These are phyloP conservation scores for Colletotrichum shisoi DNA, from an alignment of 2,329 filamentous ascomycete genomes.

Conservation along the genomic window DNA sequence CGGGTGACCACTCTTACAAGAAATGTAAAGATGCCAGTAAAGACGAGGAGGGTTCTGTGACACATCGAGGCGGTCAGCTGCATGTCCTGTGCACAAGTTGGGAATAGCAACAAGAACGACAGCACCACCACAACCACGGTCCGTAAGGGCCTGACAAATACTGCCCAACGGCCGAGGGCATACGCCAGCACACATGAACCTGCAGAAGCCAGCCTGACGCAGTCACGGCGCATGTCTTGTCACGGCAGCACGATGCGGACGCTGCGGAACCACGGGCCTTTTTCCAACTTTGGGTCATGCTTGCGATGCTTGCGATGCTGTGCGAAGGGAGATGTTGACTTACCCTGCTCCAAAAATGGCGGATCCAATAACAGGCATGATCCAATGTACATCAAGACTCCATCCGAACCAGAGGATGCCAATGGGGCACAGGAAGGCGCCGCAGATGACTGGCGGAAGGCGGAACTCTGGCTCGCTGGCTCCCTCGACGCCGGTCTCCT, in stretches of 20 bases:
- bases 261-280: constrained; percentile 31
- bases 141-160: constrained; percentile 45
- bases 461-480: constrained; percentile 86
- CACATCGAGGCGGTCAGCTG: constrained; percentile 45
- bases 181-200: constrained; percentile 30
- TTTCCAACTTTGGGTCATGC: constrained; percentile 33
- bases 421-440: constrained; percentile 78
- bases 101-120: constrained; percentile 48
- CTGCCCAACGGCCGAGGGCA: constrained; percentile 43
- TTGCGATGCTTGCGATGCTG: constrained; percentile 39
- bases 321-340: constrained; percentile 48
- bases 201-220: constrained; percentile 26
- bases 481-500: constrained; percentile 60
- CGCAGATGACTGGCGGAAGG: constrained; percentile 76
- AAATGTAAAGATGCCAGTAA: constrained; percentile 87
- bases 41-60: constrained; percentile 75
- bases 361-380: constrained; percentile 76
- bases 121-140: constrained; percentile 38
- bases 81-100: constrained; percentile 42
- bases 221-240: constrained; percentile 26
- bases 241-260: constrained; percentile 24
- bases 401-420: constrained; percentile 90
- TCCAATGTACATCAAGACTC: constrained; percentile 85
- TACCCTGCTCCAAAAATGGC: constrained; percentile 75
- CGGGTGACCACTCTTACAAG: constrained; percentile 64